phyloP scores from a whole-genome alignment of 164 flowering plant genomes.

The Dillenia turbinata region DNA sequence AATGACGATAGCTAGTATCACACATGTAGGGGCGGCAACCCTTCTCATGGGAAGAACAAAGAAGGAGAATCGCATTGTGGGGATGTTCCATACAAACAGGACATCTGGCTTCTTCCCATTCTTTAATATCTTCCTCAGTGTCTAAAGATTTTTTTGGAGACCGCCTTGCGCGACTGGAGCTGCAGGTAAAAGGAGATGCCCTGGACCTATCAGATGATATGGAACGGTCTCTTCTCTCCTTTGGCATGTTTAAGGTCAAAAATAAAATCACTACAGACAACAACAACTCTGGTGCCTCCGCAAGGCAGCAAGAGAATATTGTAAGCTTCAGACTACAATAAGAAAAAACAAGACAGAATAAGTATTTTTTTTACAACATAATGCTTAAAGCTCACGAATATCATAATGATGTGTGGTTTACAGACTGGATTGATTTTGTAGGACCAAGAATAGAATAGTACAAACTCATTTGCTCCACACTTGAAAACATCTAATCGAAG shows the following conservation, averaged over 20 bases:
- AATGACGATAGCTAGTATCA: slow-evolving; percentile 87
- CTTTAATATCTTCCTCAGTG: slow-evolving; percentile 38
- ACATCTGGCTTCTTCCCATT: slow-evolving; percentile 93
- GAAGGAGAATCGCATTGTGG: slow-evolving; percentile 82
- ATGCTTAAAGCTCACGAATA: too few relatives aligned
- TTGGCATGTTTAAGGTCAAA: slow-evolving; percentile 44
- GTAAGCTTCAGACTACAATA: too few relatives aligned
- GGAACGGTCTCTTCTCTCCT: slow-evolving; percentile 67
- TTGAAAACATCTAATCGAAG: too few relatives aligned
- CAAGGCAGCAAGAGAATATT: background rate
- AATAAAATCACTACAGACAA: background rate
- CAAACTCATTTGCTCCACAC: too few relatives aligned
- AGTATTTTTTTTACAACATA: too few relatives aligned
- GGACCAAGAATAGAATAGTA: too few relatives aligned
- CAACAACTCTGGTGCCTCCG: background rate
- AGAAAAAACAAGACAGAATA: too few relatives aligned
- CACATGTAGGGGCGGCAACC: slow-evolving; percentile 97
- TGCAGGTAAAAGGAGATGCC: slow-evolving; percentile 61
- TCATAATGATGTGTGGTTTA: too few relatives aligned
- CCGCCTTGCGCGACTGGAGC: slow-evolving; percentile 38
- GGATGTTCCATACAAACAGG: slow-evolving; percentile 99
- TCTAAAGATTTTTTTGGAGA: slow-evolving; percentile 32
- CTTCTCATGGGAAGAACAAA: slow-evolving; percentile 73
- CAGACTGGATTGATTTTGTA: too few relatives aligned
- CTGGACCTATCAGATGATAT: slow-evolving; percentile 45